These are phyloP conservation scores for Ophiostoma sp. DNA, from an alignment of 2,329 filamentous ascomycete species.

Conservation along the genomic window DNA sequence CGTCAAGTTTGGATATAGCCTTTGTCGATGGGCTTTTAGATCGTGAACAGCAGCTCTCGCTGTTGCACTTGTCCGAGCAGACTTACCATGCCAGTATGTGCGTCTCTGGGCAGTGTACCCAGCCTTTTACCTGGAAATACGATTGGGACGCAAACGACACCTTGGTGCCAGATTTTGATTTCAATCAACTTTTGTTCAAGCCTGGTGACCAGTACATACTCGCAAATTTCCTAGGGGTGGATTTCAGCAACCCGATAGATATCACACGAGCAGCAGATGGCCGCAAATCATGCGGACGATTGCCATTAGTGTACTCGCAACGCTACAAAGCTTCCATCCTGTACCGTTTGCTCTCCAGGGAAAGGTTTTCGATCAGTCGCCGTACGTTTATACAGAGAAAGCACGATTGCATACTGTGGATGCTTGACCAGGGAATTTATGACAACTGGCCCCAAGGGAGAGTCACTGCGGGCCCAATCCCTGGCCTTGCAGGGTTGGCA, in stretches of 20 bases:
- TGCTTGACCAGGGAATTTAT: not conserved
- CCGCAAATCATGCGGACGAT: not conserved
- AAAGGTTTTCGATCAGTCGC: not conserved
- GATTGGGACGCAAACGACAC: not conserved
- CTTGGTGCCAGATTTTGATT: not conserved
- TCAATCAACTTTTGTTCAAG: not conserved
- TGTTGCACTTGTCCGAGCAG: not conserved
- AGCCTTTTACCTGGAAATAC: not conserved
- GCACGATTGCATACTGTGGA: not conserved
- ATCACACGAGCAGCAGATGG: not conserved
- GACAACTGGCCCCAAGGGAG: slow-evolving; percentile 6
- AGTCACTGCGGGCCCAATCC: not conserved
- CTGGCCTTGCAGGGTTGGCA: not conserved
- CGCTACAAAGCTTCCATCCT: not conserved
- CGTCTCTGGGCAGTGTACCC: not conserved
- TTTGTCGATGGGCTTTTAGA: not conserved
- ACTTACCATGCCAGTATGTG: not conserved
- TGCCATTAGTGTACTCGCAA: not conserved
- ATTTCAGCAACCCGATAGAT: too few species aligned
- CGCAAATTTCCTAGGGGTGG: not conserved
- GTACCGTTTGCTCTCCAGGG: not conserved
- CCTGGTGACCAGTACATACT: not conserved
- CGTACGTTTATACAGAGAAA: not conserved
- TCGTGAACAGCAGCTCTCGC: not conserved
- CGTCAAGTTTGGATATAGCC: not conserved